Conservation (phyloP, 2,329 filamentous ascomycete species). For the Fusarium praegraminearum region DNA sequence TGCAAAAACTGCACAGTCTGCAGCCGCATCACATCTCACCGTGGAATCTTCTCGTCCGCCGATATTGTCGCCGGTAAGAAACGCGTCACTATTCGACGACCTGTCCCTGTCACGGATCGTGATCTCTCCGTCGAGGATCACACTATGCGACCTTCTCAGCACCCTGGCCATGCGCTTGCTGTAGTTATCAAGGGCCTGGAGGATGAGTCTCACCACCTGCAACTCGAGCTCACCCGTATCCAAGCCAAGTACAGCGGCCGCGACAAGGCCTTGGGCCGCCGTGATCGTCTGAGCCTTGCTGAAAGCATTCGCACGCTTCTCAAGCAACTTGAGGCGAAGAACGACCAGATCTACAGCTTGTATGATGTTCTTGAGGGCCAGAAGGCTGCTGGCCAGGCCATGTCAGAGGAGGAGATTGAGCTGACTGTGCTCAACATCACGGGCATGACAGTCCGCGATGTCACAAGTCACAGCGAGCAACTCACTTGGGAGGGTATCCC, state of each 20-base stretch:
- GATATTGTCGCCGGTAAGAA: constrained; percentile 63
- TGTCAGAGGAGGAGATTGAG: constrained; percentile 73
- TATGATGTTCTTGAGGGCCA: constrained; percentile 88
- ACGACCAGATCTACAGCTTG: constrained; percentile 83
- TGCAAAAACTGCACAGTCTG: constrained; percentile 70
- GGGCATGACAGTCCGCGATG: constrained; percentile 59
- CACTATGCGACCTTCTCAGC: constrained; percentile 74
- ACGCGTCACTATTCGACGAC: constrained; percentile 71
- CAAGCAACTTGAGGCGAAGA: constrained; percentile 76
- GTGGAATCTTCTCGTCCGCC: constrained; percentile 53
- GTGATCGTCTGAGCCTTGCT: constrained; percentile 71
- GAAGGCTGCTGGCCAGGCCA: constrained; percentile 72
- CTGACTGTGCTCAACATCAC: constrained; percentile 71
- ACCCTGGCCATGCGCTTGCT: constrained; percentile 78
- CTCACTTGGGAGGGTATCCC: constrained; percentile 58
- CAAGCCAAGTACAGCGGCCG: constrained; percentile 73
- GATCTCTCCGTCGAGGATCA: constrained; percentile 63
- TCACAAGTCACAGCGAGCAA: constrained; percentile 54
- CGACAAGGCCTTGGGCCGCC: constrained; percentile 74
- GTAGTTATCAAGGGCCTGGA: constrained; percentile 85
- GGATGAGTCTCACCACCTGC: constrained; percentile 83
- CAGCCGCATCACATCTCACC: constrained; percentile 63
- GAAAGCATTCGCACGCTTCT: constrained; percentile 71
- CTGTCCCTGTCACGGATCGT: constrained; percentile 74
- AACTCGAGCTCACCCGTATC: constrained; percentile 73